These are phyloP conservation scores for Microdochium paspali DNA, from an alignment of 2,329 filamentous ascomycete genomes.

Conservation along the genomic window DNA sequence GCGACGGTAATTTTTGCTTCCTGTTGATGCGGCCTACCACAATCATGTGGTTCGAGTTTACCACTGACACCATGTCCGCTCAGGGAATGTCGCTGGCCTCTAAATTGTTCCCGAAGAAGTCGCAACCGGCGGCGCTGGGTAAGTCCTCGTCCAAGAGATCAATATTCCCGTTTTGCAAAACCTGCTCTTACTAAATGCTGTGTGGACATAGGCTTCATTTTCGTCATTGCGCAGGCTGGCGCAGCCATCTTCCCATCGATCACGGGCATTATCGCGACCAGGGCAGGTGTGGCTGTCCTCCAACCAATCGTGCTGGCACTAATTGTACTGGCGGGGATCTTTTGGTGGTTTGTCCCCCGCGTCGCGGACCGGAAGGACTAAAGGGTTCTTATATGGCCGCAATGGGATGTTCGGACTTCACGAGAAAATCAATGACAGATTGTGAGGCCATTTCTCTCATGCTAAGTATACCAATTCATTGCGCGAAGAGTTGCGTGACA, in stretches of 20 bases:
- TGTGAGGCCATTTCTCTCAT: too few relatives aligned
- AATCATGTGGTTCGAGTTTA: neutral
- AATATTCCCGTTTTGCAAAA: neutral
- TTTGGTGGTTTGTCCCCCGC: conserved; percentile 29
- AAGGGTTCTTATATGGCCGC: too few relatives aligned
- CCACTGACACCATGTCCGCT: conserved; percentile 1
- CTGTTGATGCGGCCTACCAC: neutral
- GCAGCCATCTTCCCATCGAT: conserved; percentile 40
- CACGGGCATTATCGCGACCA: conserved; percentile 35
- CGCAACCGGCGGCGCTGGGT: conserved; percentile 38
- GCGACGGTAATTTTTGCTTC: conserved; percentile 27
- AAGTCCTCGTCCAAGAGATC: conserved; percentile 4
- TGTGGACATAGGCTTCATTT: conserved; percentile 28
- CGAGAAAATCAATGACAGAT: too few relatives aligned
- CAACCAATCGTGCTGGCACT: conserved; percentile 38
- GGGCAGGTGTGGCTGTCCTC: conserved; percentile 32
- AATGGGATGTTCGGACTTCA: too few relatives aligned
- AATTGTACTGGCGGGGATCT: conserved; percentile 27
- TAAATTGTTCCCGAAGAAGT: conserved; percentile 34
- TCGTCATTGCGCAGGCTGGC: conserved; percentile 40
- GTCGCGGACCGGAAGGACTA: conserved; percentile 14
- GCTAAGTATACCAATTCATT: too few relatives aligned
- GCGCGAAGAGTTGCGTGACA: too few relatives aligned
- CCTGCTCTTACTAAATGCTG: conserved; percentile 1
- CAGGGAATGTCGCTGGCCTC: conserved; percentile 42